Base-by-base conservation (phyloP, 2,329 filamentous ascomycete species). In the Fusarium tuaranense region DNA sequence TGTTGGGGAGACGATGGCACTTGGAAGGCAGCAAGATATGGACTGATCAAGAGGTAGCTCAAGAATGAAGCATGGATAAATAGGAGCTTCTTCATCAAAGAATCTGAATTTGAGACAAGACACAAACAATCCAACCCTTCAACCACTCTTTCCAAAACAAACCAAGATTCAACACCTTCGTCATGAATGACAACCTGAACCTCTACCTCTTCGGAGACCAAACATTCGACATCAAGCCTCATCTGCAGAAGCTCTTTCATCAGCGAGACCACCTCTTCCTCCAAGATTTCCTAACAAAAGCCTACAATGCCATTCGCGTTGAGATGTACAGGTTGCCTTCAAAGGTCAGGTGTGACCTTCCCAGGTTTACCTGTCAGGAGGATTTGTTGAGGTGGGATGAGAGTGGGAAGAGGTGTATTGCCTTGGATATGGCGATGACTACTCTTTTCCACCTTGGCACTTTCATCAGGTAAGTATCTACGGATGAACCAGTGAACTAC, bases 161-260 rank as follows among this genome's bases (percentile, higher is more conserved):
- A 16, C 36, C 61, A 74, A 74, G 68, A 74, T 74, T 72, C 72
- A 74, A 74, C 68, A 75, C 72, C 65, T 74, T 69, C 48, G 44
- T 63, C 44, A 74, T 74, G 72, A 44, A 46, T n/a, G 39, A 59
- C 1, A 65, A 69, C 12, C 36, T 70, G 12, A 73, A 68, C 44
- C 30, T 75, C n/a, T 76, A 74, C 34, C 64, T 75, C 57, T 76
- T 75, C 27, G 73, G 73, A 62, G 73, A 75, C 30, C 73, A 76
- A 48, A 76, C 73, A 13, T 75, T 71, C 16, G 73, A 76, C 41
- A 63, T 76, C 16, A 64, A 75, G 44, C 73, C 74, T 12, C 65
- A 71, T 12, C 46, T 73, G 2, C 69, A 73, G 14, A 44, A 67
- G 1, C 57, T 76, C 5, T 67, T 77, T 0, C 74, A 75, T 53